These are phyloP conservation scores for Fraxinus quadrangulata DNA, from an alignment of 257 asterid genomes.

Conservation along the genomic window DNA sequence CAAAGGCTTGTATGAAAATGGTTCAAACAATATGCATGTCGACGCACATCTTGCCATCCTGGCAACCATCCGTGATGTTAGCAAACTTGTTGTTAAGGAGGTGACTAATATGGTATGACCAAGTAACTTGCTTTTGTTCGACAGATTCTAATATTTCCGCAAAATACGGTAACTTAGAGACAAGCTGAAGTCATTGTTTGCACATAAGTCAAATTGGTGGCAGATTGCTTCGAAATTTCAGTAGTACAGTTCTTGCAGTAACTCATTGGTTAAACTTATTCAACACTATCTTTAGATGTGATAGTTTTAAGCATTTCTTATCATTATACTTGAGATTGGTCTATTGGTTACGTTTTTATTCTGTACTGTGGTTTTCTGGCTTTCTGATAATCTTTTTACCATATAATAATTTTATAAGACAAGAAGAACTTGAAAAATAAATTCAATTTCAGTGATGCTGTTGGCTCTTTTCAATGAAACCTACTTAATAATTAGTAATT, in stretches of 20 bases:
- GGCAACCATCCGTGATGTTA: slow-evolving; percentile 89
- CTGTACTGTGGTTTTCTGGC: not conserved
- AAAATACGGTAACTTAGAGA: not conserved
- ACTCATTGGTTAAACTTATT: slow-evolving; percentile 1
- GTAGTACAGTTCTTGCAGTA: not conserved
- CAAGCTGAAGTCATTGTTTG: not conserved
- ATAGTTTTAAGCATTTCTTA: not conserved
- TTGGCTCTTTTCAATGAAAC: not conserved
- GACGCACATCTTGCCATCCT: slow-evolving; percentile 81
- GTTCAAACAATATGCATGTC: slow-evolving; percentile 66
- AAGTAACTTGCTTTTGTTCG: not conserved
- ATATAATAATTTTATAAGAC: not conserved
- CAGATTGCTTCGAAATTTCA: not conserved
- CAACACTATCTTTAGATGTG: not conserved
- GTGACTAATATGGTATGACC: slow-evolving; percentile 93
- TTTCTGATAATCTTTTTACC: not conserved
- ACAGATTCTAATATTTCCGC: not conserved
- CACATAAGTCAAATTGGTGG: not conserved
- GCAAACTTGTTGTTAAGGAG: slow-evolving; percentile 97
- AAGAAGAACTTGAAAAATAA: not conserved
- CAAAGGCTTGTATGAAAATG: slow-evolving; percentile 87
- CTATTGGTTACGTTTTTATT: not conserved
- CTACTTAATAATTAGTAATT: not conserved
- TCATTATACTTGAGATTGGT: not conserved
- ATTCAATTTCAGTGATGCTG: not conserved